Conservation (phyloP, 495 filamentous ascomycete genomes). For the Beverwykella pulmonaria region DNA sequence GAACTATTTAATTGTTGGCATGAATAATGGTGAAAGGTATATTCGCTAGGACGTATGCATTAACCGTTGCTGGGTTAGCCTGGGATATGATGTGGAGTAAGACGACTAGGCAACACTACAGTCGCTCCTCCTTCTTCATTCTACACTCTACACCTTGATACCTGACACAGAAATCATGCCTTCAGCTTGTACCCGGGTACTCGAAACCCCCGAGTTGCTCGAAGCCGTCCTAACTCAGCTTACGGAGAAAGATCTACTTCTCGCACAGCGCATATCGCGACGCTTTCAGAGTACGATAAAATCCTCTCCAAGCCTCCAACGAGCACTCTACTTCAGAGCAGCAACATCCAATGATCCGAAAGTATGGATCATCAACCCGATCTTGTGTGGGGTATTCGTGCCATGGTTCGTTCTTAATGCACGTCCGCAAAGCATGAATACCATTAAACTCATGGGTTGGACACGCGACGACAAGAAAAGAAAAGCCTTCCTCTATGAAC, state of each 20-base stretch:
- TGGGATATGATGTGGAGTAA: too few relatives aligned
- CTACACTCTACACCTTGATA: not conserved
- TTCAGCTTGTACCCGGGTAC: not conserved
- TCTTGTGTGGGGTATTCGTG: slow-evolving; percentile 2
- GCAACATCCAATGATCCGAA: not conserved
- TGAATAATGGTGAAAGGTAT: too few relatives aligned
- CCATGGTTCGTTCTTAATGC: slow-evolving; percentile 1
- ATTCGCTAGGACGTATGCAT: too few relatives aligned
- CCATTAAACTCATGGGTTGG: not conserved
- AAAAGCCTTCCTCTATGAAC: not conserved
- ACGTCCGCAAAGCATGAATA: not conserved
- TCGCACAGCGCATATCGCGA: slow-evolving; percentile 17
- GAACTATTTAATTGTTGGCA: too few relatives aligned
- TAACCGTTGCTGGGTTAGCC: too few relatives aligned
- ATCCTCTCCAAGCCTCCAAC: slow-evolving; percentile 20
- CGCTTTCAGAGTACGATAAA: slow-evolving; percentile 9
- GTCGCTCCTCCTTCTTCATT: too few relatives aligned
- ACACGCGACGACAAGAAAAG: not conserved
- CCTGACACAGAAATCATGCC: not conserved
- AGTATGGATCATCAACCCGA: slow-evolving; percentile 8
- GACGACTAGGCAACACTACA: not conserved
- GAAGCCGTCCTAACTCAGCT: slow-evolving; percentile 23
- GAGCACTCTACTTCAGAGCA: slow-evolving; percentile 22
- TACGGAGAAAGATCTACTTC: slow-evolving; percentile 20
- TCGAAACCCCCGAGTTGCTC: slow-evolving; percentile 24